A percentile compares a stretch with the other conserved stretches of the same genome.
Evolutionary conservation across 1,284 basidiomycete genomes (phyloP).

Genomic region (Fomitopsis pinicola): DNA sequence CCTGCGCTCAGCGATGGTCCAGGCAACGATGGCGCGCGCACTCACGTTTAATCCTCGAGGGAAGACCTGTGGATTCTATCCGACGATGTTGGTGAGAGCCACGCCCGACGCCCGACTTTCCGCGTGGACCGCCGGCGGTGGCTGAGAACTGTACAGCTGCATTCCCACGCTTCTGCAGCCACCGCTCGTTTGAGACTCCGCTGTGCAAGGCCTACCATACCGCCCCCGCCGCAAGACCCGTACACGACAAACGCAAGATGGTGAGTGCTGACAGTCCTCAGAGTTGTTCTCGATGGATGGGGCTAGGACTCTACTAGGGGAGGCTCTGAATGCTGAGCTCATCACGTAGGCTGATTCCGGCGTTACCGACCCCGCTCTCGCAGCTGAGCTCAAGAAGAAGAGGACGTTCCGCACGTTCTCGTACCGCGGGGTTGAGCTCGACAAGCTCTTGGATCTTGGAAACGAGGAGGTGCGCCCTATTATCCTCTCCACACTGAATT

Average conservation of each 20-base stretch:
- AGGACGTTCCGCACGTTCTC: conserved; percentile 98
- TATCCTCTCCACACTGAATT: not conserved
- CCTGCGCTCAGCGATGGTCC: not conserved
- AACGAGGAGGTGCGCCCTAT: conserved; percentile 78
- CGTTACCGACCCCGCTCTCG: conserved; percentile 83
- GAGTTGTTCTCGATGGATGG: not conserved
- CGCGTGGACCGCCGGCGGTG: conserved; percentile 13
- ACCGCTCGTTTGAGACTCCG: conserved; percentile 39
- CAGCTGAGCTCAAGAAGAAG: conserved; percentile 96
- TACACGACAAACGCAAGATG: conserved; percentile 48
- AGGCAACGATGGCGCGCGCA: conserved; percentile 7
- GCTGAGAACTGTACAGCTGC: conserved; percentile 55
- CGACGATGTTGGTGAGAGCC: conserved; percentile 33
- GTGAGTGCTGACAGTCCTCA: conserved; percentile 33
- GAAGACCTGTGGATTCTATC: conserved; percentile 91
- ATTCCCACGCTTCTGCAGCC: conserved; percentile 36
- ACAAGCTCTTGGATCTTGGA: conserved; percentile 93
- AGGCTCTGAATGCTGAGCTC: conserved; percentile 18
- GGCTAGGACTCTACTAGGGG: not conserved
- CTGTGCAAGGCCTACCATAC: conserved; percentile 21
- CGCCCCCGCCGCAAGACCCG: conserved; percentile 27
- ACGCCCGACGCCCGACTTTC: conserved; percentile 5
- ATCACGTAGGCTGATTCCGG: conserved; percentile 63
- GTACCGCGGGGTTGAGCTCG: conserved; percentile 96
- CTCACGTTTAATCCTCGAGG: conserved; percentile 81